Evolutionary conservation across 371 early-diverging fungal genomes (phyloP), one percentile per base, ranked within the genome.

Genomic region (Capillidium heterosporum): DNA sequence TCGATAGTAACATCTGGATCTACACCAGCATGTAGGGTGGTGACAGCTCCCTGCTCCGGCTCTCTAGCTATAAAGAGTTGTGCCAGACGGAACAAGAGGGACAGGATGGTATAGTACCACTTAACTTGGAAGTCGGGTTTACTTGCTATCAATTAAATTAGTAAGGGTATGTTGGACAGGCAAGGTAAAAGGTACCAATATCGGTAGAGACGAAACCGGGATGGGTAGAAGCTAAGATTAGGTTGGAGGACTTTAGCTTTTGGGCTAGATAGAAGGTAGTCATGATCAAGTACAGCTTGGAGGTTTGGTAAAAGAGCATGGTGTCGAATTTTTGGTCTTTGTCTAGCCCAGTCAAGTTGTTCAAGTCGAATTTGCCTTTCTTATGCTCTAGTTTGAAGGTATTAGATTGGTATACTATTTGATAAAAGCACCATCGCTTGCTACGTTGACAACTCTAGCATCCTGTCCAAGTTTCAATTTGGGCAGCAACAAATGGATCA

Each of bases 201-300:
- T 47, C 47, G 26, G 47, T 17, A 11, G 47, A 47, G 24, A 49
- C 50, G 32, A 24, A 49, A 4, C 90, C 90, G 0, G 90, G 88
- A 60, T 87, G 83, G 24, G 70, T 63, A 39, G 68, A 46, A 57
- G 83, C 83, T 32, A 77, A 78, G n/a, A 72, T 71, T 11, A 85
- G 68, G 26, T 69, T 41, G 41, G 71, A 64, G 17, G 57, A 66
- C 28, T 41, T 46, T 10, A 77, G 60, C 41, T 59, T 72, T 59
- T 70, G 65, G 1, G 71, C 65, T 42, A 86, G 64, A 7, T 69
- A 70, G 2, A 61, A 67, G 11, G 76, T 63, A 61, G 80, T 82
- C 21, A 80, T 61, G 27, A 82, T 56, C 63, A 83, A 83, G 52
- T 77, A 75, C 24, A 83, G 68, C 62, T 85, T 85, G 24, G 47